A percentile compares a stretch with the other conserved stretches of the same genome.
Evolutionary conservation across 257 asterid genomes (phyloP).

Genomic region (Agastache rugosa): DNA sequence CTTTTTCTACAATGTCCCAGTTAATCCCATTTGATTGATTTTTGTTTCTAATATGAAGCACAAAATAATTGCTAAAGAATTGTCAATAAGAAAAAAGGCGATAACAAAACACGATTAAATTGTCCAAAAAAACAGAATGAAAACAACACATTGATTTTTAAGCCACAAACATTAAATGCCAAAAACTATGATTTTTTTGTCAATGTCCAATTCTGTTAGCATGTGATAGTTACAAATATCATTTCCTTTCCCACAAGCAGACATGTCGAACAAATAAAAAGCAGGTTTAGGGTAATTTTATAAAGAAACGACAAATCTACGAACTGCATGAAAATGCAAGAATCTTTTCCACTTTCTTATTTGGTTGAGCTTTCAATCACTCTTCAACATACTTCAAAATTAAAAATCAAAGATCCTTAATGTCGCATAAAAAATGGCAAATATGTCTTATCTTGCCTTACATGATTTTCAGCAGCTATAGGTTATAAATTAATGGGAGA

Average conservation of each 20-base stretch:
- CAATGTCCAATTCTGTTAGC: background rate
- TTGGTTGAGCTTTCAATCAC: too few species aligned
- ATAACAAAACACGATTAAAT: too few species aligned
- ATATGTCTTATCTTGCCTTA: background rate
- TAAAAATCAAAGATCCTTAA: conserved; percentile 16
- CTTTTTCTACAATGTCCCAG: too few species aligned
- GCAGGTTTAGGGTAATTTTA: background rate
- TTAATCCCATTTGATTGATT: too few species aligned
- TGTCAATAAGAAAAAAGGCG: too few species aligned
- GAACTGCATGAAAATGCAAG: background rate
- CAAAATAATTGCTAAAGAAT: too few species aligned
- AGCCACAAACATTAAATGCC: too few species aligned
- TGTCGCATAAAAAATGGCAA: background rate
- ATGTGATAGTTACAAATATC: background rate
- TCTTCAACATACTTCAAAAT: background rate
- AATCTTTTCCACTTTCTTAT: too few species aligned
- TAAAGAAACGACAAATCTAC: background rate
- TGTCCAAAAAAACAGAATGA: too few species aligned
- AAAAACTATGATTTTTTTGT: too few species aligned
- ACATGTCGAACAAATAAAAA: background rate
- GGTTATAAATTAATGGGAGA: conserved; percentile 10
- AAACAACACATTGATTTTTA: background rate
- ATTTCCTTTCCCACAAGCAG: background rate
- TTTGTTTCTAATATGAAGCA: too few species aligned
- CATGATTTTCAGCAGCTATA: conserved; percentile 13